phyloP scores from a whole-genome alignment of 1,284 basidiomycete species.

The Naganishia liquefaciens region DNA sequence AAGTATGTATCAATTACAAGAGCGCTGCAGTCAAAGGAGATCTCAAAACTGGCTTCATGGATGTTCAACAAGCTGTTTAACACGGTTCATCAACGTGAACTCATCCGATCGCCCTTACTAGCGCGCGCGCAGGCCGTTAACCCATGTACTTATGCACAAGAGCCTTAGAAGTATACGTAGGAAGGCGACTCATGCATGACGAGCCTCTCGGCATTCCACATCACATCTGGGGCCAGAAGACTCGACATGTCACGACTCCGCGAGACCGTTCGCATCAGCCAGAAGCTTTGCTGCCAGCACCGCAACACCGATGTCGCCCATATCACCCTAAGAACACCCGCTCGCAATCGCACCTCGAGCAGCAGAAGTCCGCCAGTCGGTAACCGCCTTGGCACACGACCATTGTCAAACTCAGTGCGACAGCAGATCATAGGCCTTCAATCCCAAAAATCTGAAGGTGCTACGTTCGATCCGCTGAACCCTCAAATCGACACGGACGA shows the following conservation, averaged over 20 bases:
- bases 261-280: neutral
- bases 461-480: conserved; percentile 27
- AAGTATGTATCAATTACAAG: no score
- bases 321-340: neutral
- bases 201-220: no score
- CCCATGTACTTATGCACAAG: no score
- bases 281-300: neutral
- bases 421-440: neutral
- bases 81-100: no score
- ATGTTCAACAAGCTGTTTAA: no score
- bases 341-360: neutral
- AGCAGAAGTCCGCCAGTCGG: neutral
- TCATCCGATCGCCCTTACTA: no score
- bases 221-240: no score
- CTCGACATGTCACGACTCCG: neutral
- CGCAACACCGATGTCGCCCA: neutral
- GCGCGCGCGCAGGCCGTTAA: no score
- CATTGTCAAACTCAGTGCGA: neutral
- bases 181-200: no score
- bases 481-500: conserved; percentile 17
- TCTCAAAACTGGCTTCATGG: no score
- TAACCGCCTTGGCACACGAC: neutral
- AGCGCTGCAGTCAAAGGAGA: no score
- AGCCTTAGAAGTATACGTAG: no score
- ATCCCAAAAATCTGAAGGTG: neutral